Evolutionary conservation across 2,329 filamentous ascomycete genomes (phyloP), one percentile per base, ranked within the genome.

Genomic region (Xylariaceae sp.): DNA sequence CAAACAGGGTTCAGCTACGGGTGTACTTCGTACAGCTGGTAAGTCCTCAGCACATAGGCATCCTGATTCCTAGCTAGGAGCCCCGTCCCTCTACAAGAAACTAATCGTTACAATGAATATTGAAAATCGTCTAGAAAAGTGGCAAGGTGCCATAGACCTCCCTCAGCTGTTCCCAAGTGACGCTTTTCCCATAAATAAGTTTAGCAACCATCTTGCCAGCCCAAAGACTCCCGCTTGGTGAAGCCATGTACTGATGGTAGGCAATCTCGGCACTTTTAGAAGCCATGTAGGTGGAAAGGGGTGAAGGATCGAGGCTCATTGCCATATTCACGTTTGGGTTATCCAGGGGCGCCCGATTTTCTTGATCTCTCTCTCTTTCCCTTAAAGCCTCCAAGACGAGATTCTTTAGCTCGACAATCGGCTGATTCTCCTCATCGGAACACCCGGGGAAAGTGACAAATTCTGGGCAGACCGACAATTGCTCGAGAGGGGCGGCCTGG

Each of bases 81-180:
- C 8, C 26, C 8, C 8, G 26, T 26, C 8, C 8, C 26, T 8
- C 26, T 26, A 26, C 4, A 26, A 8, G 4, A 8, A 26, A 4
- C 26, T 8, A 26, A 26, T 26, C 26, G 26, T 26, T 4, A 26
- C 8, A 26, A 26, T 26, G 26, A 26, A 43, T 43, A 43, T 13
- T 43, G 8, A 26, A 26, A 43, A 26, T 36, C 22, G 19, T 32
- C 43, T 47, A 52, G 29, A 34, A 50, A 34, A 50, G 47, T 15
- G 52, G 47, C 52, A 50, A 26, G 1, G 39, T 36, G 18, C 52
- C 47, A 21, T 54, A 50, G 5, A 54, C 47, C 34, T 46, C 52
- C 34, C 21, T 54, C 30, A 54, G 32, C 34, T 50, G 52, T 30
- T 50, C 52, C 52, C 47, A 54, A 2, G 52, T 45, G 15, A 54